Base-by-base conservation (phyloP, 1,284 basidiomycete genomes). In the Ceratobasidium sp. region DNA sequence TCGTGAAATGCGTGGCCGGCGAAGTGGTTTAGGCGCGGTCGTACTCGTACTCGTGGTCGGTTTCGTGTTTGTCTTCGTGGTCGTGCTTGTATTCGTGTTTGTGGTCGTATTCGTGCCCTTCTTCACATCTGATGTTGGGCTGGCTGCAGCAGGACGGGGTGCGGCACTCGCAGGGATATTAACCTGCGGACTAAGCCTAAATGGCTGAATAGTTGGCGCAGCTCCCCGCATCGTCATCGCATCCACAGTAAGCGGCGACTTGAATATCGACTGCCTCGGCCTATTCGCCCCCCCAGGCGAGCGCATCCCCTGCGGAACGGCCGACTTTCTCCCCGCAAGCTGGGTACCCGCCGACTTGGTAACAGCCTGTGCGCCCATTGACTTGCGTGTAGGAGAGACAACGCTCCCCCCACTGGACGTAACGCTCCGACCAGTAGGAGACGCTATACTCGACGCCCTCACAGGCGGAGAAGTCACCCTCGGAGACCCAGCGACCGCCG, bases 1-100 rank as follows among this genome's bases (percentile, higher is more conserved):
- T 29, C 92, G 87, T 47, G 92, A 93, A 76, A 93, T 91, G 11
- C 91, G 88, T 4, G 92, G 92, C 78, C 89, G 89, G 76, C 90
- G 87, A 15, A 85, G 85, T 41, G 84, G 81, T 54, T 72, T 60
- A 19, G 44, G 14, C n/a, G 47, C 33, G n/a, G 71, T 33, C 53
- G 67, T 41, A 4, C 17, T 50, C 17, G 29, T 50, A 8, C 29
- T 41, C 50, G 47, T 24, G 6, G 4, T 41, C 2, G 63, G 51
- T 19, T 45, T 9, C 22, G 57, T 45, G 5, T 64, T 64, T 22
- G n/a, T 11, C 2, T 17, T 48, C 15, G 64, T 29, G 50, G 36
- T 66, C 15, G 64, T 22, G 51, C 29, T 44, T 8, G 53, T 36
- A 24, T n/a, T 24, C 6, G 50, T 51, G 50, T n/a, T 24, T n/a